A percentile compares a stretch with the other conserved stretches of the same genome.
phyloP scores from a whole-genome alignment of 2,329 filamentous ascomycete species.

The Grosmannia serpens region DNA sequence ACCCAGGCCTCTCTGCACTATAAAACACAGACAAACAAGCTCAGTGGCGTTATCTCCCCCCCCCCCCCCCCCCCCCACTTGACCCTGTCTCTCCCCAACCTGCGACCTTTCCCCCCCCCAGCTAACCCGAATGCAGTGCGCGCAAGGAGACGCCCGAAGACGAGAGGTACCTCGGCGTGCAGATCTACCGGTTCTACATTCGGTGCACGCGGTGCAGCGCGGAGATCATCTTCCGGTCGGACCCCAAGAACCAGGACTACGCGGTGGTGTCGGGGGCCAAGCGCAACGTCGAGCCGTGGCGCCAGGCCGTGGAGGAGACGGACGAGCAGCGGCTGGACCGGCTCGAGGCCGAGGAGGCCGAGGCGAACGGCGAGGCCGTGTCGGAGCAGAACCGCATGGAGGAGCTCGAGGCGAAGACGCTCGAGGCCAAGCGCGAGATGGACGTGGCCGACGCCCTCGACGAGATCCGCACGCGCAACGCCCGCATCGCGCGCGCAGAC shows the following conservation, averaged over 20 bases:
- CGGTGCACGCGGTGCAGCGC: slow-evolving; percentile 75
- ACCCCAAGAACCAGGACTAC: slow-evolving; percentile 86
- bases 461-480: slow-evolving; percentile 87
- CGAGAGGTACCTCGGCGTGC: slow-evolving; percentile 68
- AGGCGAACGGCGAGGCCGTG: slow-evolving; percentile 22
- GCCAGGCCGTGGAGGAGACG: slow-evolving; percentile 58
- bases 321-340: slow-evolving; percentile 80
- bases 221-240: slow-evolving; percentile 88
- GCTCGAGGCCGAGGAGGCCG: slow-evolving; percentile 63
- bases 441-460: slow-evolving; percentile 90
- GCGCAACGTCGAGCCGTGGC: slow-evolving; percentile 89
- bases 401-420: slow-evolving; percentile 84
- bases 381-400: slow-evolving; percentile 87
- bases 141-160: slow-evolving; percentile 87
- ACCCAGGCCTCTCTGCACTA: no score
- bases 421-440: slow-evolving; percentile 92
- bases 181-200: slow-evolving; percentile 85
- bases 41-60: no score
- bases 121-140: slow-evolving; percentile 27
- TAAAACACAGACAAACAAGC: no score
- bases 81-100: neutral
- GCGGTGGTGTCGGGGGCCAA: slow-evolving; percentile 67
- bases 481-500: slow-evolving; percentile 66
- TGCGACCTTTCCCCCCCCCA: neutral
- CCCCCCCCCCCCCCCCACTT: no score